These are phyloP conservation scores for Clonostachys byssicola DNA, from an alignment of 2,329 filamentous ascomycete species.

Conservation along the genomic window DNA sequence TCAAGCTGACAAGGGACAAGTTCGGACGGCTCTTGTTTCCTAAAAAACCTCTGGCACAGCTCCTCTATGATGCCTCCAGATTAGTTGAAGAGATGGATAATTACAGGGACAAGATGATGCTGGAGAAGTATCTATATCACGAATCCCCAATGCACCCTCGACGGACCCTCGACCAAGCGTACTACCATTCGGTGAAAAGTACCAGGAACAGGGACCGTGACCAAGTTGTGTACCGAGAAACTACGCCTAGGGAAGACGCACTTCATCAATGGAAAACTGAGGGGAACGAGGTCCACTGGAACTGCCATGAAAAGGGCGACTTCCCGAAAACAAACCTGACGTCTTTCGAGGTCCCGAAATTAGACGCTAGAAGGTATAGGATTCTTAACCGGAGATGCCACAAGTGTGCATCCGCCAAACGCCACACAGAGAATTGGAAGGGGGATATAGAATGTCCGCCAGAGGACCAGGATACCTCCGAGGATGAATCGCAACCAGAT, in stretches of 20 bases:
- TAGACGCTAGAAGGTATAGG: neutral
- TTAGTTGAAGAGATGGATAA: slow-evolving; percentile 28
- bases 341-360: slow-evolving; percentile 7
- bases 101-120: slow-evolving; percentile 24
- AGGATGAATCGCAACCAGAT: too few species aligned
- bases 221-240: slow-evolving; percentile 34
- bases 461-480: too few species aligned
- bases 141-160: slow-evolving; percentile 33
- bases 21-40: too few species aligned
- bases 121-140: slow-evolving; percentile 19
- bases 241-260: slow-evolving; percentile 4
- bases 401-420: too few species aligned
- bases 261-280: too few species aligned
- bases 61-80: slow-evolving; percentile 13
- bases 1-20: too few species aligned
- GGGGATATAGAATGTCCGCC: too few species aligned
- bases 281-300: too few species aligned
- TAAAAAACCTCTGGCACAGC: neutral
- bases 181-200: slow-evolving; percentile 32
- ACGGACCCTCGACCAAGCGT: slow-evolving; percentile 40
- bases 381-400: too few species aligned
- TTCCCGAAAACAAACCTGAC: too few species aligned
- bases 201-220: slow-evolving; percentile 32
- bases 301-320: too few species aligned
- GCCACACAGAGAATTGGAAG: too few species aligned